Conservation (phyloP, 1,284 basidiomycete genomes). For the Ceratobasidium sp. region DNA sequence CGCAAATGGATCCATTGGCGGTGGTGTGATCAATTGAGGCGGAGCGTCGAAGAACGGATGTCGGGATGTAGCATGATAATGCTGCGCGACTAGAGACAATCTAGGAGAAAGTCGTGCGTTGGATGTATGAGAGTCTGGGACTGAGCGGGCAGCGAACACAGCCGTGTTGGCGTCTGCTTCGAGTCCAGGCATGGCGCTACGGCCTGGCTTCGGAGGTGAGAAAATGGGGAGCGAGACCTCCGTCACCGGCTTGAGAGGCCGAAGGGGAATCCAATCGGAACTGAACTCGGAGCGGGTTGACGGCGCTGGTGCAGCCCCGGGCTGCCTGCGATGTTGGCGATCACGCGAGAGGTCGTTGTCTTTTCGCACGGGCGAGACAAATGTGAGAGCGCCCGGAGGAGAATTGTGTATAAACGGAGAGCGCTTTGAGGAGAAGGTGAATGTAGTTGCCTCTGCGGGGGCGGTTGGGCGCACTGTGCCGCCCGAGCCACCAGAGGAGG, state of each 20-base stretch:
- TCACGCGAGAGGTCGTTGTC: slow-evolving; percentile 4
- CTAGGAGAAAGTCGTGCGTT: slow-evolving; percentile 1
- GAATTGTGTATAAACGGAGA: slow-evolving; percentile 32
- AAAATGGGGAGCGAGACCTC: slow-evolving; percentile 10
- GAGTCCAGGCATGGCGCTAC: too few relatives aligned
- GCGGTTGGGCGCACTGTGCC: slow-evolving; percentile 24
- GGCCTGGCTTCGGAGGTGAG: not conserved
- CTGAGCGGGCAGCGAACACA: slow-evolving; percentile 5
- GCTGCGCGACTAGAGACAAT: slow-evolving; percentile 25
- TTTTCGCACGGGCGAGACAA: not conserved
- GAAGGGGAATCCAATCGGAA: slow-evolving; percentile 28
- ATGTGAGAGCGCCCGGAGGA: slow-evolving; percentile 16
- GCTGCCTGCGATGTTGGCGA: slow-evolving; percentile 16
- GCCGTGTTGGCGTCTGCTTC: slow-evolving; percentile 2
- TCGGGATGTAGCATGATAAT: slow-evolving; percentile 21
- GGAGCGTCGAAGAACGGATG: slow-evolving; percentile 22
- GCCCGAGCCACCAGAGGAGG: slow-evolving; percentile 18
- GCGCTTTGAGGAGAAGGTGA: slow-evolving; percentile 35
- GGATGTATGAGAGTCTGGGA: not conserved
- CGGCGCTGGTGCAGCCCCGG: not conserved
- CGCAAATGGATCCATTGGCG: slow-evolving; percentile 22
- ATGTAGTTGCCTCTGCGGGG: slow-evolving; percentile 8
- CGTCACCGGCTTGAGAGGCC: slow-evolving; percentile 11
- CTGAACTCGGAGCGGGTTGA: not conserved
- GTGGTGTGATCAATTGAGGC: slow-evolving; percentile 13